Evolutionary conservation across 2,329 filamentous ascomycete species (phyloP).

Genomic region (Pyrenophora seminiperda): DNA sequence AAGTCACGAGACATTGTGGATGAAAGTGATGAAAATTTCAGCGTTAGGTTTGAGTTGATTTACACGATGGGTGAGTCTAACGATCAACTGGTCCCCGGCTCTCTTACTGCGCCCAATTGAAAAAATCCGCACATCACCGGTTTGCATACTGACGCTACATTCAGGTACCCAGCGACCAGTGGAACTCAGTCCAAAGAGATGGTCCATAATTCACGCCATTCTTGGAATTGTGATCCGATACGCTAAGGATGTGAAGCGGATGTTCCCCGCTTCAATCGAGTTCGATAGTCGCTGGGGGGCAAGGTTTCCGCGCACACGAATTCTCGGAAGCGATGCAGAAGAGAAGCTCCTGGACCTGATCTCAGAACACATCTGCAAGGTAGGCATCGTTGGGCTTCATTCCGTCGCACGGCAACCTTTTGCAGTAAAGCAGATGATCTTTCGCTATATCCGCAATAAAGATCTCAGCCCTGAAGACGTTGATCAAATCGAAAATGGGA

Average conservation of each 20-base stretch:
- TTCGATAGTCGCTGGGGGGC: conserved; percentile 23
- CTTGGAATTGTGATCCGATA: conserved; percentile 49
- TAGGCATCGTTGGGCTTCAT: conserved; percentile 51
- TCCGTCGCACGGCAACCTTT: conserved; percentile 40
- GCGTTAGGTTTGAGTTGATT: conserved; percentile 59
- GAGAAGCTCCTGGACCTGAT: conserved; percentile 28
- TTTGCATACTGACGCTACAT: neutral
- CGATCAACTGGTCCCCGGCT: neutral
- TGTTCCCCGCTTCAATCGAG: no score
- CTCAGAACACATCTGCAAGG: conserved; percentile 47
- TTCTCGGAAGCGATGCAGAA: conserved; percentile 51
- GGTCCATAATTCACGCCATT: conserved; percentile 60
- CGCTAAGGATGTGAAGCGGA: no score
- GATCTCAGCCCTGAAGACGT: no score
- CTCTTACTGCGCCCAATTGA: neutral
- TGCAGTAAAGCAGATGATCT: no score
- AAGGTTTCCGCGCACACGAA: conserved; percentile 55
- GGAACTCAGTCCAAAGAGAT: conserved; percentile 60
- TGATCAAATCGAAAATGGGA: no score
- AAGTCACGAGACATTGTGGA: conserved; percentile 64
- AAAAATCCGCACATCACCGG: no score
- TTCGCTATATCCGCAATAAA: no score
- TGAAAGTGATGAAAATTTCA: conserved; percentile 68
- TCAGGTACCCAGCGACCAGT: conserved; percentile 49
- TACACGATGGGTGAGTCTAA: conserved; percentile 54